Evolutionary conservation across 192 early-diverging fungal genomes (phyloP).

Genomic region (Pilobolus umbonatus): DNA sequence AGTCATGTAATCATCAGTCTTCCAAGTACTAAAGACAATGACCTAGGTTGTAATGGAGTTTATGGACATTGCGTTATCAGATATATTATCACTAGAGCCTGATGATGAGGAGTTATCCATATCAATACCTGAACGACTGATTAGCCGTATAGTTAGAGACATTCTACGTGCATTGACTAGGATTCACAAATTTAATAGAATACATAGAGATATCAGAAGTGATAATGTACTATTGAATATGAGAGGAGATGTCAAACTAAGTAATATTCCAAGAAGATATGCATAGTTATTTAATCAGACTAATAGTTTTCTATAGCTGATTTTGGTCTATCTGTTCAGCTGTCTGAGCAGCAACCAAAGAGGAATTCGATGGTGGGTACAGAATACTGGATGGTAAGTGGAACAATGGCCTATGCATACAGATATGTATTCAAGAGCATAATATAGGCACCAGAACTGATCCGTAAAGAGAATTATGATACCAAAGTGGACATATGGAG

Average conservation of each 20-base stretch:
- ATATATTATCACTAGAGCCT: constrained; percentile 84
- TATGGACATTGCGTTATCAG: constrained; percentile 96
- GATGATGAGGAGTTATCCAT: constrained; percentile 57
- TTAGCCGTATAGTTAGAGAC: constrained; percentile 87
- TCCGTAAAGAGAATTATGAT: constrained; percentile 87
- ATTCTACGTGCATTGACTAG: constrained; percentile 70
- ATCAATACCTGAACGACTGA: constrained; percentile 27
- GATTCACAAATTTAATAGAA: constrained; percentile 75
- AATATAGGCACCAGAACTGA: constrained; percentile 80
- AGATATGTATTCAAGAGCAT: background rate
- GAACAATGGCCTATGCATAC: too few species aligned
- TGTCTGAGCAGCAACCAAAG: constrained; percentile 74
- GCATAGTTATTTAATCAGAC: background rate
- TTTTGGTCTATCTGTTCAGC: constrained; percentile 93
- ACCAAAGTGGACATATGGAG: constrained; percentile 94
- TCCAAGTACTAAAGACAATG: background rate
- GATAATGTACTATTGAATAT: constrained; percentile 86
- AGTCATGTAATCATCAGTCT: background rate
- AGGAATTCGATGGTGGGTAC: constrained; percentile 86
- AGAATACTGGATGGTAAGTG: constrained; percentile 91
- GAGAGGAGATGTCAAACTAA: constrained; percentile 82
- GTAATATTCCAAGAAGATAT: too few species aligned
- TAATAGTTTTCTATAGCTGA: constrained; percentile 53
- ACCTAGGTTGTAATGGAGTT: constrained; percentile 85
- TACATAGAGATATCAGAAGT: constrained; percentile 91